Percentiles rank a stretch among this genome's conserved stretches.
Evolutionary conservation across 2,329 filamentous ascomycete genomes (phyloP).

Genomic region (Colletotrichum tanaceti): DNA sequence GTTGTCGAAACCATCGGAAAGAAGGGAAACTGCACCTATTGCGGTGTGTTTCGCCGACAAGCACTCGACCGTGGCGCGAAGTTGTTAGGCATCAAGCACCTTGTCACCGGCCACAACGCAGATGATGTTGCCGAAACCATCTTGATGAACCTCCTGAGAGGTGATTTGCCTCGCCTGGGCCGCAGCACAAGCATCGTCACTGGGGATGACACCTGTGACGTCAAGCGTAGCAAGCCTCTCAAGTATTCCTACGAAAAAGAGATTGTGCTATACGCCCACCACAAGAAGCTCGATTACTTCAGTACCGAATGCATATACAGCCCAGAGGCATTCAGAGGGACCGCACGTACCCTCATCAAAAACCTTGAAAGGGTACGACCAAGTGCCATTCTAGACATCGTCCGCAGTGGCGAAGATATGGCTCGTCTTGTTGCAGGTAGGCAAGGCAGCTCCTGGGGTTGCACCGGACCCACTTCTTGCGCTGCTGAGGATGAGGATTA

Average conservation of each 20-base stretch:
- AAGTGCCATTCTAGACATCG: constrained; percentile 94
- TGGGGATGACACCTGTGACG: constrained; percentile 80
- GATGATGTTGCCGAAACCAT: constrained; percentile 98
- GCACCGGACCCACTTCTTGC: constrained; percentile 48
- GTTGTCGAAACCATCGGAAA: constrained; percentile 96
- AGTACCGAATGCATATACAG: constrained; percentile 99
- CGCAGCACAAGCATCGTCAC: constrained; percentile 92
- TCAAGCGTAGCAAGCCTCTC: constrained; percentile 94
- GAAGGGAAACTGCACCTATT: constrained; percentile 99
- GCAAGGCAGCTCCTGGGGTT: constrained; percentile 59
- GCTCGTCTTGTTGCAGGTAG: constrained; percentile 81
- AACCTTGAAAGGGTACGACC: constrained; percentile 92
- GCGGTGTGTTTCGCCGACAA: constrained; percentile 94
- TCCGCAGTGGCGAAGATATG: constrained; percentile 96
- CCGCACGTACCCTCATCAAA: constrained; percentile 91
- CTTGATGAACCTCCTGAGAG: constrained; percentile 94
- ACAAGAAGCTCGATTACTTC: constrained; percentile 98
- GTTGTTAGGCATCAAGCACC: constrained; percentile 86
- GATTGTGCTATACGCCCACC: constrained; percentile 96
- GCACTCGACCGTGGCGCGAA: constrained; percentile 93
- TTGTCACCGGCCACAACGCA: constrained; percentile 97
- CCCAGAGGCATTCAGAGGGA: constrained; percentile 94
- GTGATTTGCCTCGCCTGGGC: constrained; percentile 87
- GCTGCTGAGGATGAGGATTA: constrained; percentile 61
- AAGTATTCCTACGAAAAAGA: constrained; percentile 99